Evolutionary conservation across 2,329 filamentous ascomycete genomes (phyloP).

Genomic region (Penicillium griseofulvum): DNA sequence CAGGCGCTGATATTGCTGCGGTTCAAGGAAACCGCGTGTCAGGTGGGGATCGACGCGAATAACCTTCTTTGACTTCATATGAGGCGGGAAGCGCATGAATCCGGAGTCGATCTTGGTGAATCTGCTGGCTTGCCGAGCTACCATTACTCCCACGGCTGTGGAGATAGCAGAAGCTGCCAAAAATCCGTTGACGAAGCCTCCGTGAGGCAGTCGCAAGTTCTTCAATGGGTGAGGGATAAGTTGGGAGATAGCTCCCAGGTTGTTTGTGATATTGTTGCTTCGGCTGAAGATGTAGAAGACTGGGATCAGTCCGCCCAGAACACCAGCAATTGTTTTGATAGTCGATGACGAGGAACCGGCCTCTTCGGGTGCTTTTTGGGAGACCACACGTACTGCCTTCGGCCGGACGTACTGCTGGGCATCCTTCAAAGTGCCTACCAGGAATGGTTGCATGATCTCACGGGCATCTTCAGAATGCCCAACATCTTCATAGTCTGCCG

Average conservation of each 20-base stretch:
- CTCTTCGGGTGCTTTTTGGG: conserved; percentile 9
- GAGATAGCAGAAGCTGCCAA: conserved; percentile 13
- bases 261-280: background rate
- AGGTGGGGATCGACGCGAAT: conserved; percentile 41
- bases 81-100: conserved; percentile 30
- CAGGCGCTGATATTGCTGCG: conserved; percentile 48
- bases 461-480: conserved; percentile 49
- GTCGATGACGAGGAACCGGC: conserved; percentile 20
- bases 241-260: background rate
- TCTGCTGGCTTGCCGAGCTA: conserved; percentile 6
- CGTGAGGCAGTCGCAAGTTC: conserved; percentile 4
- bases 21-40: conserved; percentile 49
- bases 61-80: conserved; percentile 41
- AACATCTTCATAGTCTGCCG: conserved; percentile 44
- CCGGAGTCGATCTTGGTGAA: conserved; percentile 21
- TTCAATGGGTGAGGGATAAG: conserved; percentile 5
- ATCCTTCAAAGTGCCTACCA: conserved; percentile 37
- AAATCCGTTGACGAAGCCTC: conserved; percentile 18
- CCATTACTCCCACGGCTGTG: conserved; percentile 6
- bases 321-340: conserved; percentile 19
- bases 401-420: conserved; percentile 18
- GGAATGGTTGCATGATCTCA: conserved; percentile 40
- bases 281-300: conserved; percentile 1
- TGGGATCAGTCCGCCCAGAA: conserved; percentile 4
- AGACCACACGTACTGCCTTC: conserved; percentile 21